A percentile compares a stretch with the other conserved stretches of the same genome.
Evolutionary conservation across 2,329 filamentous ascomycete genomes (phyloP).

Genomic region (Elsinoe perseae): DNA sequence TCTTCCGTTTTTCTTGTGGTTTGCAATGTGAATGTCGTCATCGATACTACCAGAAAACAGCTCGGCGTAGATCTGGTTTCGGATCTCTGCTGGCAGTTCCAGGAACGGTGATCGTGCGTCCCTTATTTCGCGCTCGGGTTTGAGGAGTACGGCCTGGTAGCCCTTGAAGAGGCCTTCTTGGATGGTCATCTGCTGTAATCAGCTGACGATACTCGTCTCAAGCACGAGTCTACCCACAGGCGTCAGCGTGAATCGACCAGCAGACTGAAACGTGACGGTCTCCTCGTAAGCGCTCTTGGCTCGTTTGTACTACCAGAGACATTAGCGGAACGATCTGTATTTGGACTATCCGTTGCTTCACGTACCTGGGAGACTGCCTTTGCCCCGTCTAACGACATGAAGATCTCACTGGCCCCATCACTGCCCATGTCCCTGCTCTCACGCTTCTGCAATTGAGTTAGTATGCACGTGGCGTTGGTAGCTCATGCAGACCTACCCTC

Average conservation of each 20-base stretch:
- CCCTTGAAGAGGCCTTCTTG: conserved; percentile 21
- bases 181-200: conserved; percentile 16
- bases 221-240: not conserved
- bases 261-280: not conserved
- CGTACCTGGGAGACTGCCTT: not conserved
- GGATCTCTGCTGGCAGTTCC: conserved; percentile 21
- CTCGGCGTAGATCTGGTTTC: conserved; percentile 4
- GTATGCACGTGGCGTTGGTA: too few species aligned
- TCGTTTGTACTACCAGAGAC: not conserved
- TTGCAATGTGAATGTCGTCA: not conserved
- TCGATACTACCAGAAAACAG: not conserved
- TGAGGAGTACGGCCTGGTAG: conserved; percentile 18
- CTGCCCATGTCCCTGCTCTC: not conserved
- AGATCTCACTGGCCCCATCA: too few species aligned
- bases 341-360: too few species aligned
- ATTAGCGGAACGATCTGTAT: too few species aligned
- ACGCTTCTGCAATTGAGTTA: not conserved
- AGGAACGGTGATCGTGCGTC: conserved; percentile 17
- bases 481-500: too few species aligned
- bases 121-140: conserved; percentile 13
- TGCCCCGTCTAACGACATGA: not conserved
- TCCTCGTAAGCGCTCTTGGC: not conserved
- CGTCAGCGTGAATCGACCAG: not conserved
- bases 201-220: too few species aligned
- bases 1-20: not conserved